Conservation (phyloP, 73 alveolate species). For the Paramecium caudatum region DNA sequence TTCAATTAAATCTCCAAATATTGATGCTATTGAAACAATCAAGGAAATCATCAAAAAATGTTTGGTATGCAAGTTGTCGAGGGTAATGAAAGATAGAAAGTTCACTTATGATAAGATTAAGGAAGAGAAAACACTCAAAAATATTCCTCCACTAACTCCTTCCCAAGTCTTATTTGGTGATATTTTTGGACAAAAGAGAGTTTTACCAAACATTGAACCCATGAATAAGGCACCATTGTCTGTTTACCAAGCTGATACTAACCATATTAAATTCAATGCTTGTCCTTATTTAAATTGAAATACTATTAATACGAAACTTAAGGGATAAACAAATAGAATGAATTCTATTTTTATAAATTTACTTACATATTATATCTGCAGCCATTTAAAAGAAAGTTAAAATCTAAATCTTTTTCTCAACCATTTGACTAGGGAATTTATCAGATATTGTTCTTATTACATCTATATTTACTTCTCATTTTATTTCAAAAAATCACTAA, state of each 20-base stretch:
- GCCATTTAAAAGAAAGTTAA: conserved; percentile 49
- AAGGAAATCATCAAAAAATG: conserved; percentile 66
- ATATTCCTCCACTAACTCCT: conserved; percentile 75
- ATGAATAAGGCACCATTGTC: conserved; percentile 77
- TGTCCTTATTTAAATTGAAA: conserved; percentile 52
- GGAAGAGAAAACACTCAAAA: conserved; percentile 65
- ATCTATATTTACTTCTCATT: neutral
- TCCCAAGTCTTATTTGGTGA: conserved; percentile 77
- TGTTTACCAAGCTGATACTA: conserved; percentile 71
- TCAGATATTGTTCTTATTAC: conserved; percentile 14
- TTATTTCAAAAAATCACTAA: conserved; percentile 58
- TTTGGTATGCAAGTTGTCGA: conserved; percentile 35
- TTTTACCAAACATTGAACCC: conserved; percentile 76
- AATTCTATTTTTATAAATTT: conserved; percentile 36
- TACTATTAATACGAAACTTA: conserved; percentile 40
- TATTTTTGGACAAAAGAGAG: conserved; percentile 72
- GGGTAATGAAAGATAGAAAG: conserved; percentile 30
- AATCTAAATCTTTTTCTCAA: conserved; percentile 27
- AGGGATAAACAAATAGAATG: conserved; percentile 72
- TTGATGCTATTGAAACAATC: conserved; percentile 69
- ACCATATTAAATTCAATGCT: conserved; percentile 60
- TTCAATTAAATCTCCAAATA: conserved; percentile 81
- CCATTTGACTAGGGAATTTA: conserved; percentile 45
- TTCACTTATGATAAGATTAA: conserved; percentile 1
- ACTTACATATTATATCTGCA: conserved; percentile 41